A percentile compares a stretch with the other conserved stretches of the same genome.
Evolutionary conservation across 352 stramenopile genomes (phyloP).

Genomic region (Phytophthora palmivora): DNA sequence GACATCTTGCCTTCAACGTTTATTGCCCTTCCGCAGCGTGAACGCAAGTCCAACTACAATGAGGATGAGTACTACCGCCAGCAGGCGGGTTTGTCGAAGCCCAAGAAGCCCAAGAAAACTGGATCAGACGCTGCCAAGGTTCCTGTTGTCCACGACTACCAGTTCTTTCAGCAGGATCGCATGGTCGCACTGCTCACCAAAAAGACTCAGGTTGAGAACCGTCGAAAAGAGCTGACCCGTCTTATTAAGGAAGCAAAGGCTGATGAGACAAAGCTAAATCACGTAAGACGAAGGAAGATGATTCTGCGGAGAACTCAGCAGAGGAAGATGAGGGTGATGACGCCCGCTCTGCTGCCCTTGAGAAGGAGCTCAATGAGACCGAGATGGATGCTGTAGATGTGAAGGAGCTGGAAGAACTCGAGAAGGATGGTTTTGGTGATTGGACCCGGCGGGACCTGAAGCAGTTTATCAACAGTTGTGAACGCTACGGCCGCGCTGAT

Average conservation of each 20-base stretch:
- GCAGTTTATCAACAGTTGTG: conserved; percentile 91
- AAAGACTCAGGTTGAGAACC: conserved; percentile 91
- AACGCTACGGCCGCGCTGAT: conserved; percentile 95
- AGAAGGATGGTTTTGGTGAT: conserved; percentile 94
- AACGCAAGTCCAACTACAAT: conserved; percentile 95
- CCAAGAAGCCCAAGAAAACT: conserved; percentile 90
- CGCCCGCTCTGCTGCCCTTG: conserved; percentile 63
- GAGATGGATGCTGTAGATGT: conserved; percentile 75
- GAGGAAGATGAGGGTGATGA: conserved; percentile 67
- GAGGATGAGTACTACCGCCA: conserved; percentile 97
- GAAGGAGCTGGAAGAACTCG: conserved; percentile 74
- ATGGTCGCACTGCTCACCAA: conserved; percentile 88
- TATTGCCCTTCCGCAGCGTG: conserved; percentile 84
- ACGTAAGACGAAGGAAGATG: conserved; percentile 72
- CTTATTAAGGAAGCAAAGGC: conserved; percentile 86
- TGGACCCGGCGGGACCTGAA: conserved; percentile 93
- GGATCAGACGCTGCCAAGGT: conserved; percentile 89
- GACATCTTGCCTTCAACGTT: conserved; percentile 91
- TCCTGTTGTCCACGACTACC: conserved; percentile 94
- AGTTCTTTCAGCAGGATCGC: conserved; percentile 94
- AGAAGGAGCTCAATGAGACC: conserved; percentile 84
- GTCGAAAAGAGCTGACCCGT: conserved; percentile 83
- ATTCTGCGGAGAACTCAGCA: conserved; percentile 68
- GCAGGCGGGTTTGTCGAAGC: conserved; percentile 79
- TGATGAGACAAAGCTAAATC: conserved; percentile 84